Evolutionary conservation across 2,329 filamentous ascomycete species (phyloP).

Genomic region (Rasamsonia emersonii): DNA sequence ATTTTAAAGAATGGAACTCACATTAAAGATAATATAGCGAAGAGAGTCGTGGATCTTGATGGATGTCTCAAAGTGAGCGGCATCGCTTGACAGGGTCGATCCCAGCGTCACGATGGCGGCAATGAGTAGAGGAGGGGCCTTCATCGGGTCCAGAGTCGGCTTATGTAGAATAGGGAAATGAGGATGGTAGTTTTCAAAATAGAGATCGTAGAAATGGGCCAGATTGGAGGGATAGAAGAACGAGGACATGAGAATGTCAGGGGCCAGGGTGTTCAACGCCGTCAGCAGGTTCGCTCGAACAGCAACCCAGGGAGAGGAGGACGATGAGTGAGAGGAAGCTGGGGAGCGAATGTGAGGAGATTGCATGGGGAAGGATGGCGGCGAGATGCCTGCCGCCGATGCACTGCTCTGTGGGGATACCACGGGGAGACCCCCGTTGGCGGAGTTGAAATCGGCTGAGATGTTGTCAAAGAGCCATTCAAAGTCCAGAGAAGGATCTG

Average conservation of each 20-base stretch:
- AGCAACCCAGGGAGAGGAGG: slow-evolving; percentile 12
- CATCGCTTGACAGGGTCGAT: slow-evolving; percentile 15
- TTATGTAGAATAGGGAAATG: slow-evolving; percentile 20
- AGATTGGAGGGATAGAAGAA: slow-evolving; percentile 18
- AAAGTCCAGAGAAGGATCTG: slow-evolving; percentile 14
- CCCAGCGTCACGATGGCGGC: slow-evolving; percentile 19
- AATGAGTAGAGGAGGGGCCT: slow-evolving; percentile 15
- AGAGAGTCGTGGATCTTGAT: slow-evolving; percentile 17
- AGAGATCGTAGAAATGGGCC: slow-evolving; percentile 15
- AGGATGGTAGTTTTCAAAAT: slow-evolving; percentile 19
- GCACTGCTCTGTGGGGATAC: slow-evolving; percentile 8
- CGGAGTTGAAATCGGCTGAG: slow-evolving; percentile 10
- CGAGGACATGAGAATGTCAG: slow-evolving; percentile 11
- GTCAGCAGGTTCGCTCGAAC: slow-evolving; percentile 12
- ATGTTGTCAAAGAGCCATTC: slow-evolving; percentile 18
- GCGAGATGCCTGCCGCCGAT: slow-evolving; percentile 8
- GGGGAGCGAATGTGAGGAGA: slow-evolving; percentile 11
- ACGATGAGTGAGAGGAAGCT: slow-evolving; percentile 6
- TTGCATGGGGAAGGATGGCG: slow-evolving; percentile 8
- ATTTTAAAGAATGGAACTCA: slow-evolving; percentile 4
- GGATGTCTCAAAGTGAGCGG: slow-evolving; percentile 12
- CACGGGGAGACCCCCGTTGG: slow-evolving; percentile 6
- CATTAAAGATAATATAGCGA: slow-evolving; percentile 16
- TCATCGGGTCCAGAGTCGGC: slow-evolving; percentile 13
- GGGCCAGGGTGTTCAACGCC: slow-evolving; percentile 12